phyloP scores from a whole-genome alignment of 164 flowering plant genomes.

The grape (Vitis vinifera) region ASM3070453v1 NC_081816.1:5526501-5527000 shows the following conservation, averaged over 20 bases:
- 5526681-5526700: too few relatives aligned
- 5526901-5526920: conserved; percentile 22
- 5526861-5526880: conserved; percentile 78
- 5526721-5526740: not conserved
- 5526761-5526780: conserved; percentile 79
- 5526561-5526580: too few relatives aligned
- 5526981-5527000: not conserved
- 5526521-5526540: too few relatives aligned
- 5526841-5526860: conserved; percentile 70
- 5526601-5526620: too few relatives aligned
- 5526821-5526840: conserved; percentile 68
- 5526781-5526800: conserved; percentile 74
- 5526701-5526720: too few relatives aligned
- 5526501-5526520: not conserved
- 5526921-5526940: conserved; percentile 32
- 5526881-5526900: conserved; percentile 55
- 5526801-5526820: conserved; percentile 90
- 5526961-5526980: not conserved
- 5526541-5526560: too few relatives aligned
- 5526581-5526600: too few relatives aligned
- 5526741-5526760: conserved; percentile 44
- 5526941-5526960: not conserved
- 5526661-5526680: too few relatives aligned
- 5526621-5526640: too few relatives aligned
- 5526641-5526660: too few relatives aligned